Conservation (phyloP, 352 stramenopile species). For the Thraustotheca clavata region DNA sequence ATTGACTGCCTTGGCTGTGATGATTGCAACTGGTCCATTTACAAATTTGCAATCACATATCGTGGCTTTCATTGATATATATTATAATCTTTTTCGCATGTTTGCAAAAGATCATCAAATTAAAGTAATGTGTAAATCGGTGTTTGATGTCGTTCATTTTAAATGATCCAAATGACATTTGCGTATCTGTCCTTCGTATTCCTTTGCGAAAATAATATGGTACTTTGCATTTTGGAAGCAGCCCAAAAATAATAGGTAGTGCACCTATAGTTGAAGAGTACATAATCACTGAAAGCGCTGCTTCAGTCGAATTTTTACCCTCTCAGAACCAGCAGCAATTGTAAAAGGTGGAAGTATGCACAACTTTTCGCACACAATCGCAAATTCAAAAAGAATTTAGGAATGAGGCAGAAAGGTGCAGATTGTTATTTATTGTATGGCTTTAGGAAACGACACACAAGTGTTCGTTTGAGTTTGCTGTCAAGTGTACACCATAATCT, state of each 20-base stretch:
- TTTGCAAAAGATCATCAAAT: no score
- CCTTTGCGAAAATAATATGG: neutral
- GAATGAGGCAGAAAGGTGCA: no score
- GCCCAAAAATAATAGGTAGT: neutral
- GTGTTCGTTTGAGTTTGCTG: no score
- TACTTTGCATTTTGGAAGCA: neutral
- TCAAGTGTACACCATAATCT: no score
- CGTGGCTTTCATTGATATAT: neutral
- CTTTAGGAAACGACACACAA: no score
- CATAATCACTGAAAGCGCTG: neutral
- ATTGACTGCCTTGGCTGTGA: neutral
- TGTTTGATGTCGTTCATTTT: neutral
- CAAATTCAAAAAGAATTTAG: no score
- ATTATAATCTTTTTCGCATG: neutral
- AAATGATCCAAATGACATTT: neutral
- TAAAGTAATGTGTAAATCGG: no score
- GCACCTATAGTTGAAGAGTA: neutral
- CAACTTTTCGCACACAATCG: no score
- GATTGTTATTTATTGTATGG: no score
- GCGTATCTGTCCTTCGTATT: neutral
- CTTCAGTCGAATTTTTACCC: no score
- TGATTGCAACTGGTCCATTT: neutral
- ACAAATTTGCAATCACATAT: neutral
- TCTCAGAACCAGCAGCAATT: no score
- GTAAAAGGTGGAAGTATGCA: no score